phyloP scores from a whole-genome alignment of 2,329 filamentous ascomycete genomes.

The Scleromitrula shiraiana region DNA sequence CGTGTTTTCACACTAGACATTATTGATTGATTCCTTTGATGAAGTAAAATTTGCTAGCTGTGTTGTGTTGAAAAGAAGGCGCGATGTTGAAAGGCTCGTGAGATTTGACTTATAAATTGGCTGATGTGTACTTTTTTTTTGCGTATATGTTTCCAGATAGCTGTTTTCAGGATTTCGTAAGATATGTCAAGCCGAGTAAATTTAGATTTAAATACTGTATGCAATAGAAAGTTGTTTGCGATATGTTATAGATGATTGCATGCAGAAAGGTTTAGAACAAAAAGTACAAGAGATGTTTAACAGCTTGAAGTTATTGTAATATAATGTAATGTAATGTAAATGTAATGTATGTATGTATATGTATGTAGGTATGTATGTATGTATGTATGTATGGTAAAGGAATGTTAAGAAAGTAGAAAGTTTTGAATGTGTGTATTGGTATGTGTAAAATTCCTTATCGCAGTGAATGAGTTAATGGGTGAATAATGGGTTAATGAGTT shows the following conservation, averaged over 20 bases:
- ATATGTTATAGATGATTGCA: not conserved
- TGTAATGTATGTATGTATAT: no score
- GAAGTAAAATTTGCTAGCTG: not conserved
- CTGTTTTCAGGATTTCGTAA: no score
- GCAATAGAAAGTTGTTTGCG: not conserved
- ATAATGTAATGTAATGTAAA: not conserved
- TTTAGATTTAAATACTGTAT: constrained; percentile 1
- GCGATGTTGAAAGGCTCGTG: not conserved
- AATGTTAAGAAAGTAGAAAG: no score
- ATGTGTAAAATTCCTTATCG: no score
- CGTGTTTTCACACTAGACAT: constrained; percentile 29
- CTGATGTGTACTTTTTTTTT: not conserved
- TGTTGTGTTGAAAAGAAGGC: not conserved
- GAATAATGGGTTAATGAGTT: no score
- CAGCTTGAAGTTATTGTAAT: not conserved
- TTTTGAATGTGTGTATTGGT: no score
- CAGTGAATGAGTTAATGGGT: no score
- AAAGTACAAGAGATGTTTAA: no score
- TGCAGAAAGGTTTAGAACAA: not conserved
- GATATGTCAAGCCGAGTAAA: no score
- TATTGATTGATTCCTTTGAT: not conserved
- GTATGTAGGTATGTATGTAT: no score
- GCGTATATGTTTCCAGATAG: constrained; percentile 1
- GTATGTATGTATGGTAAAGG: no score
- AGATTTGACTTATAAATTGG: not conserved